A percentile compares a stretch with the other conserved stretches of the same genome.
These are phyloP conservation scores for Dactylellina parvicollis DNA, from an alignment of 2,329 filamentous ascomycete genomes.

Conservation along the genomic window DNA sequence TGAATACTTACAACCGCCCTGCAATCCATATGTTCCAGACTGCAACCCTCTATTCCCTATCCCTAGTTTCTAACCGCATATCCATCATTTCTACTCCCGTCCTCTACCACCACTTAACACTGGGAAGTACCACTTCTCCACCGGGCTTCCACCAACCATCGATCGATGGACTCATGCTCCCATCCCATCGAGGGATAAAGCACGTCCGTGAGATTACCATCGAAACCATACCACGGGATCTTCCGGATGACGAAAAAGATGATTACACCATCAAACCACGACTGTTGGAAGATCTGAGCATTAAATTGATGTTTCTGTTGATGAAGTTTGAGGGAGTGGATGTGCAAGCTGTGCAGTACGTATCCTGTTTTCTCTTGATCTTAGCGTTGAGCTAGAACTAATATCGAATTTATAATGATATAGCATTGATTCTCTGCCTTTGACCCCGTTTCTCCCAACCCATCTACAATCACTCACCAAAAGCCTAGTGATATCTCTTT, in stretches of 20 bases:
- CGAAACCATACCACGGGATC: neutral
- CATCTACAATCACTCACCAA: neutral
- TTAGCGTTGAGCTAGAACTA: neutral
- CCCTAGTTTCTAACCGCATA: neutral
- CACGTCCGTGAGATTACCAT: neutral
- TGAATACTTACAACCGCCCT: neutral
- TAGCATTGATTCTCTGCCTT: neutral
- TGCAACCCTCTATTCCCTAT: neutral
- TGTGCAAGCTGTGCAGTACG: neutral
- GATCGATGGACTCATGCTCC: neutral
- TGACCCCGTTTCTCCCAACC: neutral
- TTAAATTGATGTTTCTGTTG: neutral
- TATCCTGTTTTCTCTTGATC: no score
- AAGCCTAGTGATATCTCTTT: neutral
- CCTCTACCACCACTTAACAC: neutral
- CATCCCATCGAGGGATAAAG: neutral
- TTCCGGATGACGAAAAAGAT: neutral
- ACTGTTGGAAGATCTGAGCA: neutral
- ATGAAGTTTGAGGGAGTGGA: slow-evolving; percentile 2
- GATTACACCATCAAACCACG: neutral
- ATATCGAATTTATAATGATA: neutral
- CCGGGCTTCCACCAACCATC: neutral
- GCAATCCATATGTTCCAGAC: neutral
- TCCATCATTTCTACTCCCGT: neutral
- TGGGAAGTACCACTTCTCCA: neutral